A percentile compares a stretch with the other conserved stretches of the same genome.
phyloP scores from a whole-genome alignment of 176 grass and related monocot species.

The Canna indica region DNA sequence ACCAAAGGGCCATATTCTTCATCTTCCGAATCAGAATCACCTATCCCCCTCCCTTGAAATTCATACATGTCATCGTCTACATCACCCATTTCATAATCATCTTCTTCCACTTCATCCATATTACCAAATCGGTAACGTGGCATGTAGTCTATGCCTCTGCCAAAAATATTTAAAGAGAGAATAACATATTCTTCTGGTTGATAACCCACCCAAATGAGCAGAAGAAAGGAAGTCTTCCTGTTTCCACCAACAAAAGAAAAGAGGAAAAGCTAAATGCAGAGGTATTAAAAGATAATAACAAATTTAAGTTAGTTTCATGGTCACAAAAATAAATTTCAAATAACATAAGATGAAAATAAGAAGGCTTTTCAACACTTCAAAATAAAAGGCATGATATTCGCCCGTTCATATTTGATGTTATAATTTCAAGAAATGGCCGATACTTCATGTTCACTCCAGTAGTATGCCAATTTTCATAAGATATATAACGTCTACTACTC shows the following conservation, averaged over 20 bases:
- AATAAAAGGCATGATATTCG: background rate
- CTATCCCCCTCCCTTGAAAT: conserved; percentile 39
- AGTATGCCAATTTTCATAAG: background rate
- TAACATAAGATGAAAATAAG: background rate
- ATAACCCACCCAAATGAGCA: too few species aligned
- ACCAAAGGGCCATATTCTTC: conserved; percentile 38
- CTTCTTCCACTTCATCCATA: conserved; percentile 69
- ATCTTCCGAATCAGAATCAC: conserved; percentile 69
- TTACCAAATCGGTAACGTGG: conserved; percentile 46
- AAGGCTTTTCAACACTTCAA: background rate
- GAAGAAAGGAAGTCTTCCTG: background rate
- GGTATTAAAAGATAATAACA: background rate
- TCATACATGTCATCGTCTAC: conserved; percentile 51
- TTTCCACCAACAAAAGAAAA: background rate
- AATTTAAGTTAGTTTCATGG: background rate
- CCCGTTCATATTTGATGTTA: background rate
- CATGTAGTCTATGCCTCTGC: conserved; percentile 28
- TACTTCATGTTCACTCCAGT: background rate
- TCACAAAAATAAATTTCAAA: background rate
- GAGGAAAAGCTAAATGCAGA: background rate
- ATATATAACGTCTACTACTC: background rate
- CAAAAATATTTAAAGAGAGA: background rate
- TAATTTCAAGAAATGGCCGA: background rate
- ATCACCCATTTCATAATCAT: conserved; percentile 61
- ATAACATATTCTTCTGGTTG: background rate